A percentile compares a stretch with the other conserved stretches of the same genome.
phyloP scores from a whole-genome alignment of 164 flowering plant genomes.

The Paratinospora sagittata region DNA sequence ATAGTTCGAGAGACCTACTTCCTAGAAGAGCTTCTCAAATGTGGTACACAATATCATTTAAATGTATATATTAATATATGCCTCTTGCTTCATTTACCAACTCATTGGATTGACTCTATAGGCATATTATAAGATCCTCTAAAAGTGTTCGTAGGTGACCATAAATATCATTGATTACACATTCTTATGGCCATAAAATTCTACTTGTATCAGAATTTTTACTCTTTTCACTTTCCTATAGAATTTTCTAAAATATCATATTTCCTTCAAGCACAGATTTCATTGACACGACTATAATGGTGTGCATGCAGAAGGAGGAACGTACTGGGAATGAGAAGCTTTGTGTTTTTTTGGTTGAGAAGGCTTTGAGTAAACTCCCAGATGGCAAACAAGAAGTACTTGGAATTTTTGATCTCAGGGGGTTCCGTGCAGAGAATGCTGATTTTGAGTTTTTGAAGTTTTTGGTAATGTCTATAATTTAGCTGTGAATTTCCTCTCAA shows the following conservation, averaged over 20 bases:
- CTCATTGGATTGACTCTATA: not conserved
- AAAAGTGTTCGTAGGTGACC: too few relatives aligned
- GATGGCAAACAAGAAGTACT: conserved; percentile 65
- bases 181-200: too few relatives aligned
- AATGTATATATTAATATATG: not conserved
- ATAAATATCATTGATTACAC: too few relatives aligned
- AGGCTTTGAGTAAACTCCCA: conserved; percentile 71
- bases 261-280: conserved; percentile 9
- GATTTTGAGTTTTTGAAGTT: conserved; percentile 74
- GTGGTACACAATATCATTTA: too few relatives aligned
- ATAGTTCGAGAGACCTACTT: not conserved
- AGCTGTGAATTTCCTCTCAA: not conserved
- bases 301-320: conserved; percentile 48
- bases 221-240: not conserved
- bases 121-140: not conserved
- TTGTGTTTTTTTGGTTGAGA: conserved; percentile 72
- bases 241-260: conserved; percentile 3
- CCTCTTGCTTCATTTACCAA: not conserved
- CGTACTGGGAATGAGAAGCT: conserved; percentile 60
- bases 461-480: conserved; percentile 42
- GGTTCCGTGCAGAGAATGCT: conserved; percentile 62
- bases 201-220: conserved; percentile 10
- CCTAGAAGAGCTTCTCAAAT: too few relatives aligned
- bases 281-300: conserved; percentile 11
- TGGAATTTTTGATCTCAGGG: conserved; percentile 75